Conservation (phyloP, 257 asterid genomes). For the Jacaranda copaia region DNA sequence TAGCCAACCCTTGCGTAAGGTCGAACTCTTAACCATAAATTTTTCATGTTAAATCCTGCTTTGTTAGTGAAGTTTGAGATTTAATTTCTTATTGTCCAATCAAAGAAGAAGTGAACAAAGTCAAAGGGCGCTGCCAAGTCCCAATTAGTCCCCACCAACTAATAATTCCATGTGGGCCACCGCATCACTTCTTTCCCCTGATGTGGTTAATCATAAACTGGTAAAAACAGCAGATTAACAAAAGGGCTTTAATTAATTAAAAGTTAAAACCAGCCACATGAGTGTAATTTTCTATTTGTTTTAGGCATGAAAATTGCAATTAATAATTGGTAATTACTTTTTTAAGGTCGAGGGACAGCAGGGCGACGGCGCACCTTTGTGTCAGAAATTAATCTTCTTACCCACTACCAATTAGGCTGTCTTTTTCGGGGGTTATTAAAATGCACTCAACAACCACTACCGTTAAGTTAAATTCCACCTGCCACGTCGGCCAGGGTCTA, state of each 20-base stretch:
- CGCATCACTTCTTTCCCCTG: slow-evolving; percentile 13
- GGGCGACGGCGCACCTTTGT: slow-evolving; percentile 32
- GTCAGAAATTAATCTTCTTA: slow-evolving; percentile 3
- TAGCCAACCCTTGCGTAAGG: too few relatives aligned
- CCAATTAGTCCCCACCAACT: slow-evolving; percentile 1
- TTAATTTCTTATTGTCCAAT: slow-evolving; percentile 13
- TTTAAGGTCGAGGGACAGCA: background rate
- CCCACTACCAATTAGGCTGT: slow-evolving; percentile 30
- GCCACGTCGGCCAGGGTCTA: background rate
- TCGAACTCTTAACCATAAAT: background rate
- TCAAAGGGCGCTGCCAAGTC: slow-evolving; percentile 33
- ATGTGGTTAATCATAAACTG: background rate
- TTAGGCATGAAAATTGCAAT: slow-evolving; percentile 22
- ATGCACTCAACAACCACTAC: slow-evolving; percentile 30
- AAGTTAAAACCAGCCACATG: too few relatives aligned
- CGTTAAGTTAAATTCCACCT: slow-evolving; percentile 26
- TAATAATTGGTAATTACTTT: slow-evolving; percentile 42
- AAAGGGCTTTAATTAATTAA: background rate
- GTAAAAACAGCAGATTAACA: slow-evolving; percentile 5
- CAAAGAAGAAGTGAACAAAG: slow-evolving; percentile 43
- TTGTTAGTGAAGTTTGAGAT: slow-evolving; percentile 4
- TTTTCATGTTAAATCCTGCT: background rate
- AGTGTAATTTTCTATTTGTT: background rate
- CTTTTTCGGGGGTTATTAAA: slow-evolving; percentile 33
- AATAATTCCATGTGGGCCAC: slow-evolving; percentile 47